A percentile compares a stretch with the other conserved stretches of the same genome.
phyloP scores from a whole-genome alignment of 768 basidiomycete species.

The Dacryopinax primogenitus region DNA sequence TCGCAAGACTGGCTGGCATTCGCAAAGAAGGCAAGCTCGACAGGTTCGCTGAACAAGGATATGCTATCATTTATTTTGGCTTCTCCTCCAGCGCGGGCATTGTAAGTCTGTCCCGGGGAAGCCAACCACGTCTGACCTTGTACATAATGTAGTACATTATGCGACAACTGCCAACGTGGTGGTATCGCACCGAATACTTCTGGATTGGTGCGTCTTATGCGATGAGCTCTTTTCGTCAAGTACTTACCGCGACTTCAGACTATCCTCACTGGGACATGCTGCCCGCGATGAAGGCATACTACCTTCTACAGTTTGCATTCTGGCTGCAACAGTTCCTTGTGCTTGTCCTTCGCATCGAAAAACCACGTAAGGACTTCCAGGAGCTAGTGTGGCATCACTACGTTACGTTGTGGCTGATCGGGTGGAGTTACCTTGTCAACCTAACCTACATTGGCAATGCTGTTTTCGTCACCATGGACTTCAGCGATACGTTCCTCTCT shows the following conservation, averaged over 20 bases:
- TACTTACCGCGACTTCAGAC: constrained; percentile 30
- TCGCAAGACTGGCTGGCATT: constrained; percentile 62
- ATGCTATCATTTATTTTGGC: constrained; percentile 70
- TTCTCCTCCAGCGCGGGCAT: constrained; percentile 61
- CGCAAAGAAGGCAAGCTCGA: constrained; percentile 52
- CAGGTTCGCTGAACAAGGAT: constrained; percentile 84
- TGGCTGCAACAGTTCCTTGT: constrained; percentile 92
- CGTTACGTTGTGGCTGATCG: constrained; percentile 88
- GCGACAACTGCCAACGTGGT: constrained; percentile 67
- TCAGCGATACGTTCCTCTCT: constrained; percentile 79
- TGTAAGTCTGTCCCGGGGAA: constrained; percentile 39
- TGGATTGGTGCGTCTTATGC: constrained; percentile 51
- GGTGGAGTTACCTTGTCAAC: constrained; percentile 79
- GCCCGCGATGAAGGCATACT: constrained; percentile 75
- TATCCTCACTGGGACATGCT: constrained; percentile 88
- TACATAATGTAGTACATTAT: constrained; percentile 53
- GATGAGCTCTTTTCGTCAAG: background rate
- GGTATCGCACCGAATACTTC: constrained; percentile 70
- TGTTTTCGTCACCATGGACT: constrained; percentile 93
- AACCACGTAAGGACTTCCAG: constrained; percentile 79
- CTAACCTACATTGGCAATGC: constrained; percentile 80
- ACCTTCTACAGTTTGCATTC: constrained; percentile 83
- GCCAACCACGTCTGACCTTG: background rate
- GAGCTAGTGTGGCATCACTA: constrained; percentile 85
- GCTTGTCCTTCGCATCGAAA: constrained; percentile 72